Evolutionary conservation across 352 stramenopile genomes (phyloP), one percentile per base, ranked within the genome.

Genomic region (Phytophthora citrophthora): DNA sequence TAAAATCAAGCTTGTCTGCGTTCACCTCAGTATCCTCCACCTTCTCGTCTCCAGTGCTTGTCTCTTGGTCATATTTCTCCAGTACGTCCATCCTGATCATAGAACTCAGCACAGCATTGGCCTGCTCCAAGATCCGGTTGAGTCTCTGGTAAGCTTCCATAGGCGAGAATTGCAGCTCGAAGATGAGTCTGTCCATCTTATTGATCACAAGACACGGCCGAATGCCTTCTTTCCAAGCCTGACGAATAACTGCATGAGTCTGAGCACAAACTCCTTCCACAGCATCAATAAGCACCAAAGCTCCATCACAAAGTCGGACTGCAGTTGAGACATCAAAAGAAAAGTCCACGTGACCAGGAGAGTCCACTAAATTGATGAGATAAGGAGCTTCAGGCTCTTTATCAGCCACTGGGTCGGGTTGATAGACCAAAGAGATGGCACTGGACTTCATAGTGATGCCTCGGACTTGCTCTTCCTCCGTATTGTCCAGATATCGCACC

Each of bases 401-500:
- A 36, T 54, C 47, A 12, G 60, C 50, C 31, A 51, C 26, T 27
- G 41, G 50, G 55, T 90, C 72, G 76, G 91, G 76, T 16, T 77
- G 54, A 71, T 98, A 98, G 34, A 97, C 68, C 38, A 99, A 76
- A 39, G 94, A 97, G 79, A 99, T 99, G 41, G 95, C 94, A 34
- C 90, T 98, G 32, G 90, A 93, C 72, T 98, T 96, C 95, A 99
- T 99, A 3, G 97, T 99, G 68, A 99, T 99, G 45, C 97, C 97
- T 38, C 97, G 88, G 16, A 91, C 79, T 77, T 98, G 96, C 69
- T 98, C 93, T 53, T 98, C 92, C 62, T 96, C 90, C 32, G 93
- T 93, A 64, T 92, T 98, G 78, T 99, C 97, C 51, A 99, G 77
- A 69, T 97, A 99, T 2, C 97, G 93, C n/a, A 95, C 82, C 83